Conservation (phyloP, 2,329 filamentous ascomycete species). For the Colletotrichum lupini region DNA sequence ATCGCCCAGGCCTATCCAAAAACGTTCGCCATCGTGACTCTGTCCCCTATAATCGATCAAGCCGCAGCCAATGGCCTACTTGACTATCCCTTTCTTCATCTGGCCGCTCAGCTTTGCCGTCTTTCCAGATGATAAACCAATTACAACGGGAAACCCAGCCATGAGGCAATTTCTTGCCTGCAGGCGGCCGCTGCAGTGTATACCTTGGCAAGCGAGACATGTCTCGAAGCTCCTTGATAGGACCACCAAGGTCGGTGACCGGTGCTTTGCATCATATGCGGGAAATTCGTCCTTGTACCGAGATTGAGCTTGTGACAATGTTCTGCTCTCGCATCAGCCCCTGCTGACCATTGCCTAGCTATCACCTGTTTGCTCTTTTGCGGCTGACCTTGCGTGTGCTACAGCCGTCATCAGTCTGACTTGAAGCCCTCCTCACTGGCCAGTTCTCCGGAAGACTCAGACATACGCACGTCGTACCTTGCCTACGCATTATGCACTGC, state of each 20-base stretch:
- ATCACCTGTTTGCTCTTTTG: constrained; percentile 2
- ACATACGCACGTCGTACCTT: constrained; percentile 20
- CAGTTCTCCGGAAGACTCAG: background rate
- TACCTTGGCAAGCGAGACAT: constrained; percentile 33
- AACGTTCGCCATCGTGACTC: background rate
- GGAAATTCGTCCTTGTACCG: constrained; percentile 34
- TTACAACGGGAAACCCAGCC: background rate
- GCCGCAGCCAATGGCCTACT: background rate
- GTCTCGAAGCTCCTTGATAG: constrained; percentile 36
- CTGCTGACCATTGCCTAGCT: constrained; percentile 12
- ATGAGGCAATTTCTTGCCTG: constrained; percentile 28
- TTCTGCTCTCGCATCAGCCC: constrained; percentile 10
- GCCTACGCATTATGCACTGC: constrained; percentile 27
- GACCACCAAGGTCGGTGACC: constrained; percentile 21
- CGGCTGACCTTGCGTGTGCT: constrained; percentile 25
- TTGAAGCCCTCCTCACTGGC: background rate
- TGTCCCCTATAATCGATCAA: background rate
- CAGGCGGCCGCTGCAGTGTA: constrained; percentile 23
- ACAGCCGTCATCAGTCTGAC: constrained; percentile 17
- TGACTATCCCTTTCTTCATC: background rate
- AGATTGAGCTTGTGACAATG: constrained; percentile 28
- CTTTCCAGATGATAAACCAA: background rate
- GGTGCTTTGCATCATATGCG: constrained; percentile 35
- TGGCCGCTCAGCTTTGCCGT: background rate
- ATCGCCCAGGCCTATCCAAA: background rate